Evolutionary conservation across 1,284 basidiomycete species (phyloP), one percentile per base, ranked within the genome.

Genomic region (Microbotryum silenes-acaulis): DNA sequence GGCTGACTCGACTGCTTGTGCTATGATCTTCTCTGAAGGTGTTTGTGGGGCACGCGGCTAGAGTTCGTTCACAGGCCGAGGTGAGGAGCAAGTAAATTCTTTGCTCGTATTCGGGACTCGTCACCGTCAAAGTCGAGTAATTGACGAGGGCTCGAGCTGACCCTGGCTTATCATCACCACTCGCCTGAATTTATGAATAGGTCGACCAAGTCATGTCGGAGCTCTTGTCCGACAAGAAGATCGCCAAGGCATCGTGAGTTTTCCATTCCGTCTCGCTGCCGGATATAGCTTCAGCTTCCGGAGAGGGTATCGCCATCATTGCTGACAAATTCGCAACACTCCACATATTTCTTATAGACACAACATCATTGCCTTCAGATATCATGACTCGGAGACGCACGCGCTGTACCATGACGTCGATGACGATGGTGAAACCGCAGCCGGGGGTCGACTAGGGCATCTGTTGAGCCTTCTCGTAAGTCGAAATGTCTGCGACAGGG

Each of bases 371-470:
- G 67, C 67, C 1, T 69, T 61, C 37, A 61, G 62, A 2, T 62
- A 63, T 12, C 37, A 42, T 18, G 37, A 42, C 16, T 12, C 37
- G 12, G 14, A 42, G 3, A 42, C 37, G 37, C 37, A 42, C 37
- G 37, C 37, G 16, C 37, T 42, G 16, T 42, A 42, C 37, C 37
- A 42, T 18, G 37, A 42, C 37, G 37, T 42, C 64, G 89, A 93
- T 65, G 92, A 97, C 65, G 89, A 96, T 65, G 89, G 91, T 2
- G 92, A 97, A 76, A 85, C 86, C 0, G 90, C 90, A 1, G 92
- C 92, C 8, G 91, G 92, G 7, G 83, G 86, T 37, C 82, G 91
- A 4, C 76, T 96, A 27, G 88, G 88, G 1, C 91, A 94, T 74
- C 79, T 96, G 2, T 77, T 96, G 7, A 89, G 92, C 64, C 91